phyloP scores from a whole-genome alignment of 2,329 filamentous ascomycete genomes.

The Arachnomyces sp. region DNA sequence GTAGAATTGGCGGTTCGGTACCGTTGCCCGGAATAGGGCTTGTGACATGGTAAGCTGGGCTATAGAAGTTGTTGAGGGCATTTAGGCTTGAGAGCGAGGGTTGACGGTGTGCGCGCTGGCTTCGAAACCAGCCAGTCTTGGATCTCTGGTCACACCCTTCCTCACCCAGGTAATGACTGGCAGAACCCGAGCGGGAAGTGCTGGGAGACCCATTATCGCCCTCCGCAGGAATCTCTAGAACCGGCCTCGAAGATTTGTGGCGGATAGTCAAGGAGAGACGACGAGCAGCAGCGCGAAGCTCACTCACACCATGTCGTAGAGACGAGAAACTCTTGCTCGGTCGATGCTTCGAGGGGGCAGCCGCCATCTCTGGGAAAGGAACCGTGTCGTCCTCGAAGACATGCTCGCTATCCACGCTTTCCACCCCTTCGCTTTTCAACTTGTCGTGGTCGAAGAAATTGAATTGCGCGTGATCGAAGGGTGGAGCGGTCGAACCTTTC shows the following conservation, averaged over 20 bases:
- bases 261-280: constrained; percentile 34
- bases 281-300: constrained; percentile 33
- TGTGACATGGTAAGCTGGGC: constrained; percentile 17
- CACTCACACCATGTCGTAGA: constrained; percentile 34
- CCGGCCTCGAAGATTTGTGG: constrained; percentile 27
- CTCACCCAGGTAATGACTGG: too few relatives aligned
- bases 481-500: constrained; percentile 7
- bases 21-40: constrained; percentile 30
- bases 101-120: constrained; percentile 25
- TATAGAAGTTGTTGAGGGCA: constrained; percentile 26
- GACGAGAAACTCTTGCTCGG: constrained; percentile 35
- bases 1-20: constrained; percentile 31
- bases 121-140: constrained; percentile 21
- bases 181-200: too few relatives aligned
- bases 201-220: too few relatives aligned
- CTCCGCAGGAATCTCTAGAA: constrained; percentile 6
- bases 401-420: constrained; percentile 18
- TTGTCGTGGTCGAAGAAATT: not conserved
- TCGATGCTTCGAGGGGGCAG: constrained; percentile 9
- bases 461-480: constrained; percentile 7
- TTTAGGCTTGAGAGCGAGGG: constrained; percentile 29
- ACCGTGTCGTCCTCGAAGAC: constrained; percentile 25
- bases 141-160: constrained; percentile 13
- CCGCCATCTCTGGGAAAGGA: constrained; percentile 19
- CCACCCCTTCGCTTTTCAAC: constrained; percentile 6